These are phyloP conservation scores for Vitis rupestris DNA, from an alignment of 164 flowering plant species.

Conservation along the genomic window DNA sequence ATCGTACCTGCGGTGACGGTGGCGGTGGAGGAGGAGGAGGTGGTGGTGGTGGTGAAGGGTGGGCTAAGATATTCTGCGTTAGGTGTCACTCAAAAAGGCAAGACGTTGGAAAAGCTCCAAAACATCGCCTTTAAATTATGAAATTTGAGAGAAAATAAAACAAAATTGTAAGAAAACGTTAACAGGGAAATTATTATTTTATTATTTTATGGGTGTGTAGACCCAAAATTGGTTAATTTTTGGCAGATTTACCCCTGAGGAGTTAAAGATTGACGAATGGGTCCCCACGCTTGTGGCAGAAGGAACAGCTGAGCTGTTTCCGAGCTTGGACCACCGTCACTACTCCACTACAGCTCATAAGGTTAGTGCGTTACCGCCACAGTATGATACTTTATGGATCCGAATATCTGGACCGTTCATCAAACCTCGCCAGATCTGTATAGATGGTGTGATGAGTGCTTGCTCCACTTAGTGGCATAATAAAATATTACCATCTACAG, in stretches of 20 bases:
- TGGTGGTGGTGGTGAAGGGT: conserved; percentile 12
- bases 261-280: neutral
- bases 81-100: conserved; percentile 29
- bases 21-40: neutral
- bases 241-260: too few relatives aligned
- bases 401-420: too few relatives aligned
- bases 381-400: neutral
- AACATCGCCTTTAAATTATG: conserved; percentile 8
- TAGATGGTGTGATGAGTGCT: too few relatives aligned
- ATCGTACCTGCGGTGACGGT: neutral
- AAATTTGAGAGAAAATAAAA: neutral
- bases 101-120: conserved; percentile 20
- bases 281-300: conserved; percentile 11
- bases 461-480: too few relatives aligned
- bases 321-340: conserved; percentile 24
- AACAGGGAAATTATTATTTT: neutral
- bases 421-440: too few relatives aligned
- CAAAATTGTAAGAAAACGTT: neutral
- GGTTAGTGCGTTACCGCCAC: neutral
- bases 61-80: conserved; percentile 11
- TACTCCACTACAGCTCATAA: conserved; percentile 20
- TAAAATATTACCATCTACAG: too few relatives aligned
- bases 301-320: conserved; percentile 17
- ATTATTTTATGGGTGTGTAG: too few relatives aligned
- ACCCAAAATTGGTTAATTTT: too few relatives aligned